Evolutionary conservation across 2,329 filamentous ascomycete genomes (phyloP).

Genomic region (Nemania sp.): DNA sequence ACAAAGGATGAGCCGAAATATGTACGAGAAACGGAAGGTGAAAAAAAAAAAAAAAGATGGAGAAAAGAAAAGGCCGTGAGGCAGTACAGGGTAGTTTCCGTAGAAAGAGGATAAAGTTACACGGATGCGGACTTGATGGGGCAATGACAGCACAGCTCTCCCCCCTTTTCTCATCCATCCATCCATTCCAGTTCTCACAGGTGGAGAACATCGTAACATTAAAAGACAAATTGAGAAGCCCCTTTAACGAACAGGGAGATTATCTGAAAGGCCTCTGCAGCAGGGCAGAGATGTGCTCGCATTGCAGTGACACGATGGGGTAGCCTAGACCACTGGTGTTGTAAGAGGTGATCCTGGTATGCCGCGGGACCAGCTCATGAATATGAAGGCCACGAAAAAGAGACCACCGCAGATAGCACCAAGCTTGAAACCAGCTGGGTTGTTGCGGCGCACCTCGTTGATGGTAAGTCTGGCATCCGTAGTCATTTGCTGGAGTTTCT

Average conservation of each 20-base stretch:
- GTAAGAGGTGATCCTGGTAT: slow-evolving; percentile 23
- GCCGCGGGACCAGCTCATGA: slow-evolving; percentile 31
- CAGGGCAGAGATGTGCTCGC: background rate
- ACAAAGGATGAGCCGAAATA: slow-evolving; percentile 15
- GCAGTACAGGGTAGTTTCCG: slow-evolving; percentile 14
- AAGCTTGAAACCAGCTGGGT: slow-evolving; percentile 32
- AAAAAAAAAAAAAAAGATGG: slow-evolving; percentile 3
- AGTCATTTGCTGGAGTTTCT: slow-evolving; percentile 35
- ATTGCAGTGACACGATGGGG: background rate
- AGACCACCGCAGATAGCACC: slow-evolving; percentile 29
- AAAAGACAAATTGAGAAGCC: slow-evolving; percentile 24
- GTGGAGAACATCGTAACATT: slow-evolving; percentile 4
- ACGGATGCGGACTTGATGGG: slow-evolving; percentile 10
- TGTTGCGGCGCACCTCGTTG: slow-evolving; percentile 30
- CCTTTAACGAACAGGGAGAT: slow-evolving; percentile 24
- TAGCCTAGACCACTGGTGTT: slow-evolving; percentile 22
- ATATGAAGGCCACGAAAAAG: slow-evolving; percentile 25
- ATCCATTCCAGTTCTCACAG: slow-evolving; percentile 7
- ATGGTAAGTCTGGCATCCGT: slow-evolving; percentile 30
- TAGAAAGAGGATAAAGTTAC: slow-evolving; percentile 10
- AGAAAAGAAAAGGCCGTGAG: slow-evolving; percentile 16
- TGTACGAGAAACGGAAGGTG: slow-evolving; percentile 21
- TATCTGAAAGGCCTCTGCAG: slow-evolving; percentile 1
- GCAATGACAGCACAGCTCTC: slow-evolving; percentile 21
- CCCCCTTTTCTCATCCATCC: slow-evolving; percentile 10